Base-by-base conservation (phyloP, 2,329 filamentous ascomycete species). In the Sphaerulina musiva region DNA sequence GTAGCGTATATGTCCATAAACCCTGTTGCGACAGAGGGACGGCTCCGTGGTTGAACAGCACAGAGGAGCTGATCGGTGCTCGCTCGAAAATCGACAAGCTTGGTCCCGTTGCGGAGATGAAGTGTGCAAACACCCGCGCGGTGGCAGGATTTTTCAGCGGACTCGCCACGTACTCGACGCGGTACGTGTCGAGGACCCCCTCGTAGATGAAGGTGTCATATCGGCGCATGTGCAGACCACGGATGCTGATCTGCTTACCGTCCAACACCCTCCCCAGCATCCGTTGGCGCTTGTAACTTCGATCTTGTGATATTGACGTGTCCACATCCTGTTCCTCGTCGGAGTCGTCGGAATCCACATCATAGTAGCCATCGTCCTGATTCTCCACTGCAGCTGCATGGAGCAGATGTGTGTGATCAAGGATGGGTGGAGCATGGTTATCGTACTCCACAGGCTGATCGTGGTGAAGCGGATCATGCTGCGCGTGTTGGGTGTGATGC, bases 11-110 rank as follows among this genome's bases (percentile, higher is more conserved):
- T 23, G 80, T 84, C 82, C 82, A 86, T 4, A 78, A 59, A 14
- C 72, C 72, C 63, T 84, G 82, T 46, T 86, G 80, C 7, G 82
- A 78, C 47, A 78, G 78, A 2, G 84, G 80, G 1, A 87, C 78
- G 0, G 80, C 75, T 8, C 76, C 74, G 44, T 84, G 81, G 52
- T 76, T 75, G 61, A 88, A 84, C 31, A 87, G 77, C 6, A 84
- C 78, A 1, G 82, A 80, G 1, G 87, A 80, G 64, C 92, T 88
- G 52, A 84, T 80, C 2, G 87, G 84, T 68, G 91, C 84, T 50
- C 92, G 80, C 70, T 97, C 91, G 67, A 89, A 95, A 29, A 95
- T 79, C 1, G 91, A 95, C 67, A 97, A 81, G 60, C 82, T 87
- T 0, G 90, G 88, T 0, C 86, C 91, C 2, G 90, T 95, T 6